Conservation (phyloP, 2,329 filamentous ascomycete genomes). For the Aspergillus pseudoglaucus region DNA sequence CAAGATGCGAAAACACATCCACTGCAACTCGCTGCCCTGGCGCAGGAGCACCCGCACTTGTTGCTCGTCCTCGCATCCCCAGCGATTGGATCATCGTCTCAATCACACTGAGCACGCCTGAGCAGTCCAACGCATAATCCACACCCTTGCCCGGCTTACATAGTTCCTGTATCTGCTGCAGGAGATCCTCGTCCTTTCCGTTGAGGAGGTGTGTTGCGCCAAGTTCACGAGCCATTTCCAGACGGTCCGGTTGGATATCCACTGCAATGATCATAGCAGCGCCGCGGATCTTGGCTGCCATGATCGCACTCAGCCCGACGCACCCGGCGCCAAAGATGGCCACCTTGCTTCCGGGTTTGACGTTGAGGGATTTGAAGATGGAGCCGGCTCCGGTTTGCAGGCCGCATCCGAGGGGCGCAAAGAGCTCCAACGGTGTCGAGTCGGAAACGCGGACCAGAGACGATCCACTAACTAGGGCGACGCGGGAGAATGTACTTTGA, state of each 20-base stretch:
- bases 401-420: slow-evolving; percentile 27
- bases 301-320: slow-evolving; percentile 28
- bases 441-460: slow-evolving; percentile 12
- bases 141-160: slow-evolving; percentile 4
- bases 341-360: slow-evolving; percentile 13
- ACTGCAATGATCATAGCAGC: slow-evolving; percentile 20
- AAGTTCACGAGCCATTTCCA: slow-evolving; percentile 17
- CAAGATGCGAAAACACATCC: slow-evolving; percentile 13
- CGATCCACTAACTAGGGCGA: slow-evolving; percentile 22
- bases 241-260: slow-evolving; percentile 13
- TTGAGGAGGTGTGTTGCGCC: slow-evolving; percentile 22
- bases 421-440: slow-evolving; percentile 12
- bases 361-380: slow-evolving; percentile 18
- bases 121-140: slow-evolving; percentile 15
- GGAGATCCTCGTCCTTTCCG: slow-evolving; percentile 4
- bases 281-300: slow-evolving; percentile 22
- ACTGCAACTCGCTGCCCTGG: slow-evolving; percentile 8
- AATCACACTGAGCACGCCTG: slow-evolving; percentile 12
- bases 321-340: slow-evolving; percentile 26
- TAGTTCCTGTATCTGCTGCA: slow-evolving; percentile 6
- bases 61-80: slow-evolving; percentile 11
- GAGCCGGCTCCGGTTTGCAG: slow-evolving; percentile 25
- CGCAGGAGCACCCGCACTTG: slow-evolving; percentile 13
- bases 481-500: slow-evolving; percentile 29
- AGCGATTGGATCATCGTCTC: slow-evolving; percentile 15